Base-by-base conservation (phyloP, 108 stramenopile genomes). In the Chaetoceros tenuissimus region DNA sequence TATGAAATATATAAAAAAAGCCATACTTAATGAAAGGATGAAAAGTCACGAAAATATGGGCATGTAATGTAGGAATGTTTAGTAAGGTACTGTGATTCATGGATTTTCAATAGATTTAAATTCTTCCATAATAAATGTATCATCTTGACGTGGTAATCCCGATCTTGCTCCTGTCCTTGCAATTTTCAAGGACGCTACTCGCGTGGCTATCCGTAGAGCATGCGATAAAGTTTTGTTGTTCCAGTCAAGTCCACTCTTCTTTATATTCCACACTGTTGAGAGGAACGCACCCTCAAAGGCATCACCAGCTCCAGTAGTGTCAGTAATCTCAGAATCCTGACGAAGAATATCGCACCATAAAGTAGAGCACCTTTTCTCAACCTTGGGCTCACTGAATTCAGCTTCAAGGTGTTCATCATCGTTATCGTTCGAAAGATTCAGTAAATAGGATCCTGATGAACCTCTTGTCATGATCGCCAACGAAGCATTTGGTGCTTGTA, bases 301-400 rank as follows among this genome's bases (percentile, higher is more conserved):
- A 49, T 66, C 64, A 2, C 64, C 64, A 28, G 64, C 64, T 43
- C 64, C 64, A 5, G 64, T 66, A 3, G 23, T 58, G 22, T 66
- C 64, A 29, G 48, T 55, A 27, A 58, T 55, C 8, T 49, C 43
- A 27, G 30, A 22, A 22, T n/a, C 22, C 48, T 29, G 27, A 10
- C 8, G 5, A 17, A 22, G 58, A 1, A 27, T 24, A 1, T 19
- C 17, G 45, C 64, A 66, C 55, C 26, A 58, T 19, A 66, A 21
- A 28, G 46, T 25, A 3, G 23, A 21, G 17, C 34, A n/a, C 13
- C 58, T 31, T 16, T n/a, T 24, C 3, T 17, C 13, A 1, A 66
- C 57, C 3, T 10, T 18, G 18, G 64, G 56, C 16, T 31, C 20
- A 43, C 29, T 5, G 1, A 1, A 23, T 3, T 66, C 28, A 2